Evolutionary conservation across 148 eudicot genomes (phyloP).

Genomic region (Rhododendron vialii): DNA sequence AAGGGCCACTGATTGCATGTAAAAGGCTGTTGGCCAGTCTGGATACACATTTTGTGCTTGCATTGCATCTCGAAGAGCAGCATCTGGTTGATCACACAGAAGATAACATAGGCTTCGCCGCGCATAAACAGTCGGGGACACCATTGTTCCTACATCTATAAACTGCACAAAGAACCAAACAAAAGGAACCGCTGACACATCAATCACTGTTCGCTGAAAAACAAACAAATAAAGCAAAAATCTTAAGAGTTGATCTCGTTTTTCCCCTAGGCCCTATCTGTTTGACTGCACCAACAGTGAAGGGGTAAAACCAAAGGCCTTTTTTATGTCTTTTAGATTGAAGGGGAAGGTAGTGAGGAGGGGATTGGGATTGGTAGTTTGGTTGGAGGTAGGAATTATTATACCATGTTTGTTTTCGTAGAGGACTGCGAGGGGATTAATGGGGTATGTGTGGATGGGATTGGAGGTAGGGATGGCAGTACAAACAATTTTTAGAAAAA

Average conservation of each 20-base stretch:
- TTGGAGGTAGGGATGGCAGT: background rate
- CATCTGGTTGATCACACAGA: conserved; percentile 55
- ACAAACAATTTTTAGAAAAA: background rate
- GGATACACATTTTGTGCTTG: conserved; percentile 80
- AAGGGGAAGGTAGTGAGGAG: background rate
- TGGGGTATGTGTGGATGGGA: background rate
- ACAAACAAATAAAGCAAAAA: background rate
- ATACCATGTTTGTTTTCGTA: background rate
- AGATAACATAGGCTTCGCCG: conserved; percentile 76
- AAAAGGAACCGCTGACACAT: background rate
- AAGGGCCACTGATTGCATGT: conserved; percentile 86
- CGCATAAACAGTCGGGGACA: conserved; percentile 66
- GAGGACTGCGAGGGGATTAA: background rate
- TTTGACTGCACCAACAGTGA: background rate
- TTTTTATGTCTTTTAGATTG: background rate
- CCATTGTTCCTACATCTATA: conserved; percentile 49
- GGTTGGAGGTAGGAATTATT: background rate
- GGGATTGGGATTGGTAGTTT: background rate
- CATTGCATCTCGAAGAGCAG: conserved; percentile 71
- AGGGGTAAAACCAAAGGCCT: background rate
- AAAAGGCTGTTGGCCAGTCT: conserved; percentile 87
- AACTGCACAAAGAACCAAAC: conserved; percentile 37
- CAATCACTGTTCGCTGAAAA: background rate
- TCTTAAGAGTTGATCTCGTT: background rate
- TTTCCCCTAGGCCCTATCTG: background rate